Percentiles rank a stretch among this genome's conserved stretches.
Conservation (phyloP, 257 asterid species). For the Thymus mandschuricus region DNA sequence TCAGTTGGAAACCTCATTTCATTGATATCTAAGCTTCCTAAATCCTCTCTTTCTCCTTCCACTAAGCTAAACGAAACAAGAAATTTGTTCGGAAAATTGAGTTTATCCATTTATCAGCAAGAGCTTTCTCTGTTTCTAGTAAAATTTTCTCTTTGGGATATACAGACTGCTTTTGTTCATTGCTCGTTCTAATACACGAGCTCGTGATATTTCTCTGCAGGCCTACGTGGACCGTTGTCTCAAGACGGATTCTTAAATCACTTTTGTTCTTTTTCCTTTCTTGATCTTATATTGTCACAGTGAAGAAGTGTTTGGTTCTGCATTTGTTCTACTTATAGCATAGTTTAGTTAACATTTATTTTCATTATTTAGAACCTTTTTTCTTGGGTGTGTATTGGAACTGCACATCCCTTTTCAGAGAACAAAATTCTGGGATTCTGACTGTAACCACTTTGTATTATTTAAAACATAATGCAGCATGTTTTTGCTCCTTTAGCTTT, state of each 20-base stretch:
- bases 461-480: constrained; percentile 26
- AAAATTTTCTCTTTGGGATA: not conserved
- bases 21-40: not conserved
- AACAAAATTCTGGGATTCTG: constrained; percentile 12
- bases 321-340: constrained; percentile 14
- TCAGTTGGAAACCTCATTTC: not conserved
- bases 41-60: not conserved
- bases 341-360: constrained; percentile 8
- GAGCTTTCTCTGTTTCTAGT: not conserved
- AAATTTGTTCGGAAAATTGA: not conserved
- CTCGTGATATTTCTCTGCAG: constrained; percentile 48
- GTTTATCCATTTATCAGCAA: not conserved
- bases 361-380: not conserved
- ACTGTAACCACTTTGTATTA: constrained; percentile 21
- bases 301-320: constrained; percentile 28
- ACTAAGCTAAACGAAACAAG: not conserved
- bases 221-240: constrained; percentile 70
- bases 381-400: constrained; percentile 15
- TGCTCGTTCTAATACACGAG: constrained; percentile 23
- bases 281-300: constrained; percentile 4
- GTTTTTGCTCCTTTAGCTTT: constrained; percentile 8
- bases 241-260: constrained; percentile 55
- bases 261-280: constrained; percentile 9
- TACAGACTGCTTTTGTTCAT: constrained; percentile 7
- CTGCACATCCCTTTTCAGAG: constrained; percentile 24